Evolutionary conservation across 495 filamentous ascomycete species (phyloP), one percentile per base, ranked within the genome.

Genomic region (Aspergillus incahuasiensis): DNA sequence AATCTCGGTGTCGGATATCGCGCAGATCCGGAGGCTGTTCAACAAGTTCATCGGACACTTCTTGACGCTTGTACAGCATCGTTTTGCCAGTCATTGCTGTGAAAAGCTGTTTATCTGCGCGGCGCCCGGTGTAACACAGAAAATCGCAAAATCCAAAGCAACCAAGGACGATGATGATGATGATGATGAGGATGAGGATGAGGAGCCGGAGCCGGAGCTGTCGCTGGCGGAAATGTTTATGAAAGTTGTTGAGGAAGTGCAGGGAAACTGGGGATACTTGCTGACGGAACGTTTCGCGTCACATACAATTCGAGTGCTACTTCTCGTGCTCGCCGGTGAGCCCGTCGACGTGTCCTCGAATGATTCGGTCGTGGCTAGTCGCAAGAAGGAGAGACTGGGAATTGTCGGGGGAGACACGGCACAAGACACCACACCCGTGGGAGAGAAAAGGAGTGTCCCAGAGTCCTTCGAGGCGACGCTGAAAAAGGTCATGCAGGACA

Each of bases 31-130:
- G 73, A 78, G 76, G 43, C 68, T 97, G 22, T 97, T 96, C 68
- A 79, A 79, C 53, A 87, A 86, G 44, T 96, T 97, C 65, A 81
- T 78, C 40, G 86, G 88, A n/a, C 87, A 97, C 63, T 97, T 96
- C 71, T 68, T 95, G 48, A 83, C 89, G 62, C 79, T 97, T 25
- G 82, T 96, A 20, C 91, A 94, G 63, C 94, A 98, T 69, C 87
- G 92, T 24, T 98, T 98, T 65, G 94, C 94, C 4, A 90, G 89
- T 49, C 94, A 98, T 72, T 97, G 92, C 66, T 97, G 92, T 69
- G 94, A 98, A 74, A 91, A 88, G 15, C 77, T 98, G 9, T 97
- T 98, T 63, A 75, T 91, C 34, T 82, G 86, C 52, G 86, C 88
- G 8, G 92, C 91, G 16, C 84, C 87, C 0, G 74, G 88, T 6